Base-by-base conservation (phyloP, 2,329 filamentous ascomycete genomes). In the Pestalotiopsis sp. region DNA sequence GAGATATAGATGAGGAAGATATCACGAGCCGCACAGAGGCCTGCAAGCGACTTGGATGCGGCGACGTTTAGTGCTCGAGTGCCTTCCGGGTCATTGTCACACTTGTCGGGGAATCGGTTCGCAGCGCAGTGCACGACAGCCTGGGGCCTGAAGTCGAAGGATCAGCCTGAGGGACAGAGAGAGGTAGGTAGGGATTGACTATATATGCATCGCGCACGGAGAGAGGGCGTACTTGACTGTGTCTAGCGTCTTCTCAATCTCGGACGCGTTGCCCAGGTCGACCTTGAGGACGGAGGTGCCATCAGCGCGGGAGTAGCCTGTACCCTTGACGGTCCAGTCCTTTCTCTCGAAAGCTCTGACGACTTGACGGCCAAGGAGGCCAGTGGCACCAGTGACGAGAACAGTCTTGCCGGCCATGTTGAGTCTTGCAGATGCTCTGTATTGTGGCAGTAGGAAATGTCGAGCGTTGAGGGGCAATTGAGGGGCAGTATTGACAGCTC, bases 61-160 rank as follows among this genome's bases (percentile, higher is more conserved):
- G 88, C 84, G 13, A 95, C 88, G 75, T 97, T 97, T 73, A 97
- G 83, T 20, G 85, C 86, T 69, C 86, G 87, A 3, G 94, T 93
- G 66, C 89, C 92, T 68, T 90, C 87, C 2, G 94, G 94, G 77
- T 97, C 89, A 71, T 88, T 86, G 73, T 94, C 91, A 75, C 94
- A 95, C 76, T 92, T 91, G 79, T 97, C 94, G 2, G 94, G 94
- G 75, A 91, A 97, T 70, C 93, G 89, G 79, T 97, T 94, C 59
- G 94, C 94, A 55, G 94, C 94, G 94, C 93, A 95, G 78, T 97
- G 94, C 44, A 97, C 87, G 58, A 97, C 89, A 65, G 92, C 93
- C 69, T 91, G 82, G 6, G 93, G 93, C 75, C 92, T 93, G 75
- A 24, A 22, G 22, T 58, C 1, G n/a, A 65, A 35, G 2, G 17